These are phyloP conservation scores for Aspergillus clavatus DNA, from an alignment of 2,329 filamentous ascomycete species.

Conservation along the genomic window DNA sequence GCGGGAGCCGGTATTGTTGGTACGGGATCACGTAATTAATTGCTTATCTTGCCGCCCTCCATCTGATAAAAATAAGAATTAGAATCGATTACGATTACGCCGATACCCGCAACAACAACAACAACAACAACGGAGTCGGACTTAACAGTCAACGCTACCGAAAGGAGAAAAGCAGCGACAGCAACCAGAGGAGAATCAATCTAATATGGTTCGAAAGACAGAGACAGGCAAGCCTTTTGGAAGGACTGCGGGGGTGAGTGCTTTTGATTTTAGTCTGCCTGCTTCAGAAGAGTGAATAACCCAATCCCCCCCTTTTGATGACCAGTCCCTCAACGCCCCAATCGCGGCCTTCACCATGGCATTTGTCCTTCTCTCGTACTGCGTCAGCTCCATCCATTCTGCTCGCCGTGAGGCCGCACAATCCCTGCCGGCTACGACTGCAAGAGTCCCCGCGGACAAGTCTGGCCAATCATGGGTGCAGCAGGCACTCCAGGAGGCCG, in stretches of 20 bases:
- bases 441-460: constrained; percentile 37
- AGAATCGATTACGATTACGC: not conserved
- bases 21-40: not conserved
- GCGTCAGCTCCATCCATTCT: constrained; percentile 60
- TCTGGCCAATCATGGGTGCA: constrained; percentile 26
- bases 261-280: not conserved
- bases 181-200: not conserved
- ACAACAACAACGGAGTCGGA: too few relatives aligned
- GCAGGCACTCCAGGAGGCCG: constrained; percentile 29
- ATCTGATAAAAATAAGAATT: constrained; percentile 11
- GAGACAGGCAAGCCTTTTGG: not conserved
- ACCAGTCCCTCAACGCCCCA: constrained; percentile 53
- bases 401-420: constrained; percentile 63
- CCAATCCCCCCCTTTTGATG: too few relatives aligned
- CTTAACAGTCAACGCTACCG: too few relatives aligned
- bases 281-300: constrained; percentile 3
- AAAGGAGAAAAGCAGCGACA: not conserved
- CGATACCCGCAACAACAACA: not conserved
- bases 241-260: not conserved
- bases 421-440: constrained; percentile 14
- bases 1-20: not conserved
- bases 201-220: not conserved
- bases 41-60: constrained; percentile 3
- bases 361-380: constrained; percentile 55
- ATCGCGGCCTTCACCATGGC: constrained; percentile 62